Base-by-base conservation (phyloP, 2,329 filamentous ascomycete genomes). In the Ascochyta rabiei region DNA sequence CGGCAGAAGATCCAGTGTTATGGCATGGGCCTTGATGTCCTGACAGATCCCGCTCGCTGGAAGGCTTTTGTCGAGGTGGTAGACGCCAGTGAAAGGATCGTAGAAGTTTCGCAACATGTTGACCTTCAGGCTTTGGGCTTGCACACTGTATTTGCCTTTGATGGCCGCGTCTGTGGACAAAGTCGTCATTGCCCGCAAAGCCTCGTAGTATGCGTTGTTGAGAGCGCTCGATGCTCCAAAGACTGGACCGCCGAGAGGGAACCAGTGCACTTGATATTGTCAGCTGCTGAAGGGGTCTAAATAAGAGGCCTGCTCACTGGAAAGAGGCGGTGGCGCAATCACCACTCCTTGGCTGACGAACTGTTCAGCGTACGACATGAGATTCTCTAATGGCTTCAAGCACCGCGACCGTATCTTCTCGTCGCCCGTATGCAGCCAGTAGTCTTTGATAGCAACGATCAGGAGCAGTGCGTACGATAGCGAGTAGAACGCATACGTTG, bases 161-260 rank as follows among this genome's bases (percentile, higher is more conserved):
- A n/a, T n/a, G 6, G 30, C 12, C 13, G 13, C 12, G 15, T 48
- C 35, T 3, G 23, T 21, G 4, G 54, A 35, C 5, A 57, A 21
- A 4, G 16, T n/a, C 12, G 37, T 28, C 39, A 57, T 53, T 7
- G 54, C 54, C 31, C 42, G 39, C 1, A 57, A 21, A 18, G 54
- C 48, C 15, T 57, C 54, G 19, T 48, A 57, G 23, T 57, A 57
- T 7, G 44, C 54, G 19, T 53, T 53, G 18, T 57, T 57, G 12
- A 57, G 24, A 2, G 44, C 42, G n/a, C 44, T 33, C 12, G 54
- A 57, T 6, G 48, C 28, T 6, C 54, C 54, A 35, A 57, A 57
- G 7, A 57, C 45, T 2, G 54, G 54, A 10, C 54, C 54, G 16
- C 54, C 54, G 26, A 57, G 49, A 12, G 54, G 54, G 16, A 57